Percentiles rank a stretch among this genome's conserved stretches.
Conservation (phyloP, 192 early-diverging fungal genomes). For the Chytriomyces sp. region DNA sequence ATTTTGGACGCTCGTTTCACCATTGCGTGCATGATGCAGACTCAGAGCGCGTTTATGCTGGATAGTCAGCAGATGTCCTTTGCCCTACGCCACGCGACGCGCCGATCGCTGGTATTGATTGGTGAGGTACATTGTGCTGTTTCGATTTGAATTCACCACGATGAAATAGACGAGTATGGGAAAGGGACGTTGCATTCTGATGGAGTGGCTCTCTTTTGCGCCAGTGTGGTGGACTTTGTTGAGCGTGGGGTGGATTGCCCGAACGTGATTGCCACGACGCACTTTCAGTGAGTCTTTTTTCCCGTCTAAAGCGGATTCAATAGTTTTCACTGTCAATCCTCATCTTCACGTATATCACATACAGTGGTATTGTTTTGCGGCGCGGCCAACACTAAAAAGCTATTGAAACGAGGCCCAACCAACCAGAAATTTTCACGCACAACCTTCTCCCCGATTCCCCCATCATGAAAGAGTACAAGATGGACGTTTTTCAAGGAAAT, state of each 20-base stretch:
- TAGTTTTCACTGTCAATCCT: too few relatives aligned
- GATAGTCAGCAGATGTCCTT: constrained; percentile 67
- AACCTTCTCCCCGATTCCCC: constrained; percentile 46
- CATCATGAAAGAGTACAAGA: constrained; percentile 52
- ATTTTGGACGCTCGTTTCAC: too few relatives aligned
- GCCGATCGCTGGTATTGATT: constrained; percentile 62
- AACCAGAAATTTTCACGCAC: constrained; percentile 54
- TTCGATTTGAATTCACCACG: not conserved
- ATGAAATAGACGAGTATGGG: constrained; percentile 90
- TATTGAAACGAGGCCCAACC: not conserved
- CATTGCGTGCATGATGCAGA: constrained; percentile 13
- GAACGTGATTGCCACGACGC: constrained; percentile 75
- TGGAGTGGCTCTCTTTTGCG: constrained; percentile 80
- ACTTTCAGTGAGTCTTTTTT: constrained; percentile 75
- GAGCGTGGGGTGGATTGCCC: constrained; percentile 54
- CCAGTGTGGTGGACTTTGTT: constrained; percentile 63
- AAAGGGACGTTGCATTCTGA: constrained; percentile 70
- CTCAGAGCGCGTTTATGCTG: constrained; percentile 72
- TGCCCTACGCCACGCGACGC: constrained; percentile 55
- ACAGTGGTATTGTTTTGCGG: not conserved
- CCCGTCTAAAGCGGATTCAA: too few relatives aligned
- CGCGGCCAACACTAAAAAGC: not conserved
- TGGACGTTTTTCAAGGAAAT: constrained; percentile 57
- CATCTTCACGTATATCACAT: too few relatives aligned
- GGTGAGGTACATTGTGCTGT: constrained; percentile 11